These are phyloP conservation scores for Grifola frondosa DNA, from an alignment of 1,284 basidiomycete species.

Conservation along the genomic window DNA sequence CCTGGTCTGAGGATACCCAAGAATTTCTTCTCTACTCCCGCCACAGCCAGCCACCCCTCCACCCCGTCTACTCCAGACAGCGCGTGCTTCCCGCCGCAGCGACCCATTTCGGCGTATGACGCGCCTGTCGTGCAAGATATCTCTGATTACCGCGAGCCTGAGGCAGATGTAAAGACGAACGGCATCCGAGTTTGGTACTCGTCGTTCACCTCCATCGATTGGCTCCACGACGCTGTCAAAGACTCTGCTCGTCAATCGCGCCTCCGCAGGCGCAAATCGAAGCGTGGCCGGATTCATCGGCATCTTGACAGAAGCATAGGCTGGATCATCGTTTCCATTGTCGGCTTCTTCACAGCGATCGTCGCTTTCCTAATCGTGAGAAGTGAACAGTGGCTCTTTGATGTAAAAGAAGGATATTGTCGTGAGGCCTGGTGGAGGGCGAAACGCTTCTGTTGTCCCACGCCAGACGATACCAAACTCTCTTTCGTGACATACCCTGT, in stretches of 20 bases:
- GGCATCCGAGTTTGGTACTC: conserved; percentile 93
- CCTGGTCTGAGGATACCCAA: conserved; percentile 36
- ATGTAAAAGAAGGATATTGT: conserved; percentile 92
- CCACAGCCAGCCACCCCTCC: conserved; percentile 26
- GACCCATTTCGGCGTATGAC: conserved; percentile 76
- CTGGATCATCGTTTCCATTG: conserved; percentile 89
- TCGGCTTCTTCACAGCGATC: conserved; percentile 81
- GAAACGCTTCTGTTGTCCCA: conserved; percentile 79
- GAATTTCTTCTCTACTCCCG: conserved; percentile 33
- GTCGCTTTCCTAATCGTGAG: conserved; percentile 88
- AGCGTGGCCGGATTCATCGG: conserved; percentile 72
- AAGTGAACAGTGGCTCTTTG: conserved; percentile 90
- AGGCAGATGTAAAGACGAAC: conserved; percentile 70
- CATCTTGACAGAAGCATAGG: conserved; percentile 81
- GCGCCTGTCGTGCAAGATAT: conserved; percentile 42
- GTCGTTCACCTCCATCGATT: conserved; percentile 82
- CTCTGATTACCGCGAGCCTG: conserved; percentile 38
- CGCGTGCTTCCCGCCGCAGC: conserved; percentile 43
- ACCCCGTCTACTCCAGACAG: conserved; percentile 39
- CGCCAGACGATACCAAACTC: conserved; percentile 29
- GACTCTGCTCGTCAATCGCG: conserved; percentile 79
- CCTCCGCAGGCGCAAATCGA: conserved; percentile 64
- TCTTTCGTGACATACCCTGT: conserved; percentile 20
- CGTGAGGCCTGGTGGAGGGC: conserved; percentile 68
- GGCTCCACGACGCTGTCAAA: conserved; percentile 93